phyloP scores from a whole-genome alignment of 2,329 filamentous ascomycete species.

The Calonectria hawksworthii region DNA sequence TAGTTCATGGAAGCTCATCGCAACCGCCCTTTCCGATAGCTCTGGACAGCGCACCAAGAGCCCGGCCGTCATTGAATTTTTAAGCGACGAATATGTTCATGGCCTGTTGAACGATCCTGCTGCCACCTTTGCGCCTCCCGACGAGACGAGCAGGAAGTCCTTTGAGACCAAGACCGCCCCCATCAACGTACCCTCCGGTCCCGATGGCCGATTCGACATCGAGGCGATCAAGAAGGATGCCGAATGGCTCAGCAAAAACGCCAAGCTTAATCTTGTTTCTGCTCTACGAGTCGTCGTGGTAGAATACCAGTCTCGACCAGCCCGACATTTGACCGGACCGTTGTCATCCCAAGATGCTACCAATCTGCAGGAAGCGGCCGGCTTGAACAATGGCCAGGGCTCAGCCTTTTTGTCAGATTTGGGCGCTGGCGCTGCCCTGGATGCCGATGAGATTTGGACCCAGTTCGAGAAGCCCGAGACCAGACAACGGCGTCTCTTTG shows the following conservation, averaged over 20 bases:
- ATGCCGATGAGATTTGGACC: constrained; percentile 68
- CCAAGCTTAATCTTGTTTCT: constrained; percentile 83
- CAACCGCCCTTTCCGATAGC: constrained; percentile 68
- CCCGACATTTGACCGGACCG: constrained; percentile 77
- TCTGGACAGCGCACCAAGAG: constrained; percentile 68
- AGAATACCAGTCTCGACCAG: constrained; percentile 87
- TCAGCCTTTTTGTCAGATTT: constrained; percentile 70
- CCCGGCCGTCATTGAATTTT: constrained; percentile 74
- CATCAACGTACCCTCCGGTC: constrained; percentile 82
- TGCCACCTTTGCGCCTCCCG: constrained; percentile 75
- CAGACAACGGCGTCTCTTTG: constrained; percentile 77
- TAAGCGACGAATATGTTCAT: constrained; percentile 78
- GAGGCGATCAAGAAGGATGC: constrained; percentile 87
- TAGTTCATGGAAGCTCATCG: constrained; percentile 74
- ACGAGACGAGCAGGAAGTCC: constrained; percentile 73
- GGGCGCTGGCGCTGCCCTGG: constrained; percentile 59
- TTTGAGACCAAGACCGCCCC: constrained; percentile 90
- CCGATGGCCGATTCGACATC: constrained; percentile 78
- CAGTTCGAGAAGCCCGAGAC: constrained; percentile 74
- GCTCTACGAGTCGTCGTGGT: constrained; percentile 85
- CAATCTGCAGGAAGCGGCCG: constrained; percentile 81
- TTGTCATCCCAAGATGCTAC: constrained; percentile 84
- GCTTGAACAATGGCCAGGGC: constrained; percentile 71
- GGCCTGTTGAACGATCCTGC: constrained; percentile 78
- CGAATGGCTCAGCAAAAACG: constrained; percentile 85